These are phyloP conservation scores for Entomophthora muscae DNA, from an alignment of 371 early-diverging fungal species.

Conservation along the genomic window DNA sequence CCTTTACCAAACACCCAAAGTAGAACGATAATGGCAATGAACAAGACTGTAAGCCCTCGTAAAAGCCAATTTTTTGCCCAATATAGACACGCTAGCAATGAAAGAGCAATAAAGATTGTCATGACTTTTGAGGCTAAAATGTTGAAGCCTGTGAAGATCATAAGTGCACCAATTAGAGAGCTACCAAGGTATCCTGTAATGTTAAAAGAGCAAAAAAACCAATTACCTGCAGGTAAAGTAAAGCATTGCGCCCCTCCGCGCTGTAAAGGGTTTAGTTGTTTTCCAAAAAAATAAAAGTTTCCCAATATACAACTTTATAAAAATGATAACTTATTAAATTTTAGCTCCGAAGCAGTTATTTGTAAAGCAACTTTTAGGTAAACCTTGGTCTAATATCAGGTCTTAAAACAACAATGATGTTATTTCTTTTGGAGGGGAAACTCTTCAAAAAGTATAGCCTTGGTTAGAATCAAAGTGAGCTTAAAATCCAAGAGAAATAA, in stretches of 20 bases:
- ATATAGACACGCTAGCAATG: slow-evolving; percentile 50
- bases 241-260: slow-evolving; percentile 51
- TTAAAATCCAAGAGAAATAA: no score
- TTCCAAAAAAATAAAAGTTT: not conserved
- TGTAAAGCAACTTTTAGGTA: not conserved
- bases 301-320: no score
- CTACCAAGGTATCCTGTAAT: slow-evolving; percentile 45
- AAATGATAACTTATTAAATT: not conserved
- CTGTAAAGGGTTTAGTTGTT: slow-evolving; percentile 18
- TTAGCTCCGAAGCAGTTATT: not conserved
- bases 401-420: no score
- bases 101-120: slow-evolving; percentile 54
- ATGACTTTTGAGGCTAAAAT: slow-evolving; percentile 67
- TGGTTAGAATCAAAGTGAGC: no score
- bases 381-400: no score
- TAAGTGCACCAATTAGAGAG: slow-evolving; percentile 63
- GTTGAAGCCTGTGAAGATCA: slow-evolving; percentile 84
- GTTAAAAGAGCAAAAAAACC: not conserved
- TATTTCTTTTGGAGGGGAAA: no score
- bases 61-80: slow-evolving; percentile 84
- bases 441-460: no score
- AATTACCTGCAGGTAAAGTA: slow-evolving; percentile 45
- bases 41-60: slow-evolving; percentile 57
- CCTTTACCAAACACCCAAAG: slow-evolving; percentile 69
- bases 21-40: slow-evolving; percentile 60